Evolutionary conservation across 768 basidiomycete genomes (phyloP).

Genomic region (Podaxis sp.): DNA sequence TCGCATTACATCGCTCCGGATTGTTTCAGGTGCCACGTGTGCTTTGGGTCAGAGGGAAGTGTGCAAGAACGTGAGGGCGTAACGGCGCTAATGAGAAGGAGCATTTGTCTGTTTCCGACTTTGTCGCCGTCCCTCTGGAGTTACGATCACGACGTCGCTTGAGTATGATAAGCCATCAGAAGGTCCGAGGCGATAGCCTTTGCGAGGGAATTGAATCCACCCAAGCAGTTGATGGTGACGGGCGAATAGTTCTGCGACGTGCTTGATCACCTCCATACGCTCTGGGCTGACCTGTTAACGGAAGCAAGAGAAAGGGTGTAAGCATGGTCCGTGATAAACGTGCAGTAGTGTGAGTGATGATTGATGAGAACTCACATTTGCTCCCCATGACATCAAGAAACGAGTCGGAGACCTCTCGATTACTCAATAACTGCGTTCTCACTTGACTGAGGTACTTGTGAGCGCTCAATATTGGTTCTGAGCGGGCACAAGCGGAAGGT

Average conservation of each 20-base stretch:
- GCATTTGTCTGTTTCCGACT: neutral
- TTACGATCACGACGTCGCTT: conserved; percentile 9
- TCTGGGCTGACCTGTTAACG: neutral
- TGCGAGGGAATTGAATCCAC: conserved; percentile 14
- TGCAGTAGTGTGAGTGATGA: neutral
- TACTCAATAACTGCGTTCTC: conserved; percentile 10
- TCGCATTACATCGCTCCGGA: neutral
- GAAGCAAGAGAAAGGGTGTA: neutral
- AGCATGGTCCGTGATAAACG: neutral
- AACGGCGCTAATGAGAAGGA: neutral
- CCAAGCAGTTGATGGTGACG: conserved; percentile 12
- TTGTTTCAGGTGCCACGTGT: neutral
- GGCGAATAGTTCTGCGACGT: conserved; percentile 12
- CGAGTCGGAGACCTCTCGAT: conserved; percentile 9
- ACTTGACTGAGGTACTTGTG: conserved; percentile 13
- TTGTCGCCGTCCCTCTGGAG: conserved; percentile 11
- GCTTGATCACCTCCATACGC: conserved; percentile 13
- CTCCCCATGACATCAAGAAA: conserved; percentile 11
- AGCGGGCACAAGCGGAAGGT: neutral
- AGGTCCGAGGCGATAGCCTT: conserved; percentile 14
- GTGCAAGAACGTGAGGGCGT: neutral
- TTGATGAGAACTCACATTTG: conserved; percentile 1
- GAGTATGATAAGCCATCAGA: conserved; percentile 9
- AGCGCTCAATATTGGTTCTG: conserved; percentile 6
- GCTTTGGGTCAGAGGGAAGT: neutral